These are phyloP conservation scores for Rhizoctonia solani DNA, from an alignment of 1,284 basidiomycete genomes.

Conservation along the genomic window DNA sequence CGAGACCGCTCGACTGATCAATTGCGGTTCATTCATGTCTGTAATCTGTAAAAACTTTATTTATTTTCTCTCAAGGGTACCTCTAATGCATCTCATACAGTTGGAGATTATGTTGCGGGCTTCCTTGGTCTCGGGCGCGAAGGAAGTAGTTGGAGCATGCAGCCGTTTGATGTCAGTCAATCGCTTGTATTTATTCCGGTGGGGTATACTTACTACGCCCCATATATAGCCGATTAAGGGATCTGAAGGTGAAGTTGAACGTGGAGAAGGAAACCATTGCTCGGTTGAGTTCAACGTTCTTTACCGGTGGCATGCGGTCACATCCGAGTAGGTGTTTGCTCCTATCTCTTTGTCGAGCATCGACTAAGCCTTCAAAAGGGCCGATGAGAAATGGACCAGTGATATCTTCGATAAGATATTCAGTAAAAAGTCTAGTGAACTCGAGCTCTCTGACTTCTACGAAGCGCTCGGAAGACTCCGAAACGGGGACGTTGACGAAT, in stretches of 20 bases:
- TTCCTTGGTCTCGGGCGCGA: slow-evolving; percentile 69
- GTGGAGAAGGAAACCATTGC: slow-evolving; percentile 54
- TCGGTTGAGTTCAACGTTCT: slow-evolving; percentile 70
- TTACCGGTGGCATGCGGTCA: slow-evolving; percentile 54
- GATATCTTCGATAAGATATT: slow-evolving; percentile 58
- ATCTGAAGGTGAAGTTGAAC: slow-evolving; percentile 53
- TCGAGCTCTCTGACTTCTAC: slow-evolving; percentile 52
- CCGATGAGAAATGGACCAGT: slow-evolving; percentile 71
- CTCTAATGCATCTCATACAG: background rate
- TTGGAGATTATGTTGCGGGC: slow-evolving; percentile 61
- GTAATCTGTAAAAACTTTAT: slow-evolving; percentile 57
- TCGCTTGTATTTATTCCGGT: background rate
- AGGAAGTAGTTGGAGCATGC: slow-evolving; percentile 61
- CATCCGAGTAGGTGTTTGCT: background rate
- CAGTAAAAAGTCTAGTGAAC: slow-evolving; percentile 53
- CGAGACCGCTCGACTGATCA: slow-evolving; percentile 75
- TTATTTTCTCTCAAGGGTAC: background rate
- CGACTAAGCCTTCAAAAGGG: slow-evolving; percentile 51
- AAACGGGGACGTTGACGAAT: background rate
- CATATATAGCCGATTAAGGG: slow-evolving; percentile 45
- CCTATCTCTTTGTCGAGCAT: slow-evolving; percentile 66
- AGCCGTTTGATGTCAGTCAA: slow-evolving; percentile 53
- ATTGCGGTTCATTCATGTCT: slow-evolving; percentile 71
- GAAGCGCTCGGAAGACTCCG: background rate
- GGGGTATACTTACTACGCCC: background rate